These are phyloP conservation scores for Clavispora asparagi DNA, from an alignment of 805 yeast species.

Conservation along the genomic window DNA sequence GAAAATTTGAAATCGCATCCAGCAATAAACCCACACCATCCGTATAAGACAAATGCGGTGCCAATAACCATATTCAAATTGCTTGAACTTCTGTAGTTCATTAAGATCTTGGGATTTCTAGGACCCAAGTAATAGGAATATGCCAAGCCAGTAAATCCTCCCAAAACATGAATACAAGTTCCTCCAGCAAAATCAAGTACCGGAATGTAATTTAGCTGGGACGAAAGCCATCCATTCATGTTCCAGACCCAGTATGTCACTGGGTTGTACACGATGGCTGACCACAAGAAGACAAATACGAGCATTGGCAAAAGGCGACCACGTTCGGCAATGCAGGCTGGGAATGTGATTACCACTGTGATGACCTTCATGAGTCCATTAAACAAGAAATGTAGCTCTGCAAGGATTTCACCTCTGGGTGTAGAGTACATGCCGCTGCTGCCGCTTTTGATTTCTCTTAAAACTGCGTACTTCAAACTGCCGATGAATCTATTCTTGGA, in stretches of 20 bases:
- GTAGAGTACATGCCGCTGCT: slow-evolving; percentile 22
- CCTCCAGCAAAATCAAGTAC: slow-evolving; percentile 45
- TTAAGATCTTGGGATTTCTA: slow-evolving; percentile 32
- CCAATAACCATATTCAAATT: slow-evolving; percentile 32
- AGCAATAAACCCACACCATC: slow-evolving; percentile 40
- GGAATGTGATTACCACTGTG: slow-evolving; percentile 38
- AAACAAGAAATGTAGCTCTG: slow-evolving; percentile 34
- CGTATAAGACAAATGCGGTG: slow-evolving; percentile 18
- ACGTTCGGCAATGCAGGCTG: slow-evolving; percentile 41
- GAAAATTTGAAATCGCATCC: slow-evolving; percentile 41
- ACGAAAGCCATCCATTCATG: slow-evolving; percentile 37
- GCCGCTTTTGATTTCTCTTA: slow-evolving; percentile 7
- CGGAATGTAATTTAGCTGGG: slow-evolving; percentile 26
- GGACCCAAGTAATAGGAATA: slow-evolving; percentile 41
- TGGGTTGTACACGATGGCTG: slow-evolving; percentile 36
- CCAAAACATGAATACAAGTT: slow-evolving; percentile 38
- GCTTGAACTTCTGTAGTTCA: slow-evolving; percentile 33
- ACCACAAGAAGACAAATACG: slow-evolving; percentile 36
- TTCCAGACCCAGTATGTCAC: slow-evolving; percentile 45
- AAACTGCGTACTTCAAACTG: slow-evolving; percentile 24
- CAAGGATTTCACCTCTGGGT: slow-evolving; percentile 33
- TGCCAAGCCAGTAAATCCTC: slow-evolving; percentile 42
- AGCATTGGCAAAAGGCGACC: slow-evolving; percentile 39
- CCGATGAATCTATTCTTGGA: slow-evolving; percentile 33
- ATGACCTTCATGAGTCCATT: slow-evolving; percentile 35